Base-by-base conservation (phyloP, 495 filamentous ascomycete species). In the Xylaria grammica region DNA sequence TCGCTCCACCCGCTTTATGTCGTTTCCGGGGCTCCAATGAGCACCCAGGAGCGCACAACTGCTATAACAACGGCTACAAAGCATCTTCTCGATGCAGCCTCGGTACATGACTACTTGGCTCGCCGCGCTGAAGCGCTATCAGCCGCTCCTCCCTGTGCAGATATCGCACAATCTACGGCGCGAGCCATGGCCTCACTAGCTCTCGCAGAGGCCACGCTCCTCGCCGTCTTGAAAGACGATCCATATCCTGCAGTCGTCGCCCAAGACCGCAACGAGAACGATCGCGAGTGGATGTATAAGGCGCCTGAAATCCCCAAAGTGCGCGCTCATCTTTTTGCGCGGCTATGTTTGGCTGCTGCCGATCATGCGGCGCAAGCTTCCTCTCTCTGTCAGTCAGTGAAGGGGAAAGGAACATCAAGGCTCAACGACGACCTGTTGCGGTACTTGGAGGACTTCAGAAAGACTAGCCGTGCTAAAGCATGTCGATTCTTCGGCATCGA, bases 261-360 rank as follows among this genome's bases (percentile, higher is more conserved):
- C 11, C 90, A 92, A 60, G 85, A 87, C 50, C 83, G 91, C 34
- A 93, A 95, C 69, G 84, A 87, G 29, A 87, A 90, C 65, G 91
- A 93, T 74, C 90, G 84, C 36, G 93, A 96, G 67, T 97, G 93
- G 93, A 96, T 97, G 92, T 91, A 93, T 67, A 89, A 89, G 69
- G 84, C 90, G 0, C 91, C 93, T 13, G 87, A 91, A 55, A 91
- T 97, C 27, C 91, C 92, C 26, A 93, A 92, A 69, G 92, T 97
- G 20, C 86, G 93, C 22, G 94, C 92, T 0, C 86, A 94, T 69
- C 79, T 98, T 4, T 96, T 95, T 67, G 92, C 92, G 1, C 80
- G 94, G 7, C 78, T 98, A 15, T 99, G 94, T 74, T 81, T 98
- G n/a, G 90, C 88, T 0, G 86, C 89, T 1, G 81, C 83, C 1